Evolutionary conservation across 352 stramenopile genomes (phyloP).

Genomic region (Phytophthora litchii): DNA sequence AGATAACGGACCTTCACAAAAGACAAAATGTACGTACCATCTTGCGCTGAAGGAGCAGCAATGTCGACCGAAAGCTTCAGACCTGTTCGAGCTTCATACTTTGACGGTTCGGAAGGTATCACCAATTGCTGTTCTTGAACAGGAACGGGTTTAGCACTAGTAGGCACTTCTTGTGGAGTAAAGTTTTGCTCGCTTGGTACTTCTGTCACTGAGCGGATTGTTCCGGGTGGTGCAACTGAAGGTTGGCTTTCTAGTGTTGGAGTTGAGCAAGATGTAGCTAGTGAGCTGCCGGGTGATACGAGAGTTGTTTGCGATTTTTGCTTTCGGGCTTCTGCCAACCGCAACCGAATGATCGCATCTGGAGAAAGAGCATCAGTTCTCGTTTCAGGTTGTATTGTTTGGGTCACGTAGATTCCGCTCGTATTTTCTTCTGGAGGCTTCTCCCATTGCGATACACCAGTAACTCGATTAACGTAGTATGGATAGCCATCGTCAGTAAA

Average conservation of each 20-base stretch:
- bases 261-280: conserved; percentile 21
- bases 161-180: not conserved
- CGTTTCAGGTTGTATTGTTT: conserved; percentile 10
- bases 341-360: conserved; percentile 54
- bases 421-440: conserved; percentile 39
- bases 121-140: conserved; percentile 1
- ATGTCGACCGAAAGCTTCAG: conserved; percentile 62
- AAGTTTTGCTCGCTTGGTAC: not conserved
- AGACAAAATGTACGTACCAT: conserved; percentile 39
- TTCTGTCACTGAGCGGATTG: conserved; percentile 1
- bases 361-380: conserved; percentile 27
- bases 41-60: conserved; percentile 38
- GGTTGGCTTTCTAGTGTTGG: conserved; percentile 7
- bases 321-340: conserved; percentile 47
- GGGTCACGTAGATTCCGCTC: not conserved
- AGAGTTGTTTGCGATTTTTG: conserved; percentile 30
- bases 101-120: conserved; percentile 27
- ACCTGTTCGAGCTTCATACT: conserved; percentile 58
- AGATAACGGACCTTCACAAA: not conserved
- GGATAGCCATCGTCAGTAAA: conserved; percentile 77
- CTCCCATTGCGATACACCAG: conserved; percentile 81
- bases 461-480: conserved; percentile 79
- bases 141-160: not conserved
- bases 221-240: not conserved
- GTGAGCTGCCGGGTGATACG: conserved; percentile 11